These are phyloP conservation scores for Lagenaria siceraria DNA, from an alignment of 306 rosid species.

Conservation along the genomic window DNA sequence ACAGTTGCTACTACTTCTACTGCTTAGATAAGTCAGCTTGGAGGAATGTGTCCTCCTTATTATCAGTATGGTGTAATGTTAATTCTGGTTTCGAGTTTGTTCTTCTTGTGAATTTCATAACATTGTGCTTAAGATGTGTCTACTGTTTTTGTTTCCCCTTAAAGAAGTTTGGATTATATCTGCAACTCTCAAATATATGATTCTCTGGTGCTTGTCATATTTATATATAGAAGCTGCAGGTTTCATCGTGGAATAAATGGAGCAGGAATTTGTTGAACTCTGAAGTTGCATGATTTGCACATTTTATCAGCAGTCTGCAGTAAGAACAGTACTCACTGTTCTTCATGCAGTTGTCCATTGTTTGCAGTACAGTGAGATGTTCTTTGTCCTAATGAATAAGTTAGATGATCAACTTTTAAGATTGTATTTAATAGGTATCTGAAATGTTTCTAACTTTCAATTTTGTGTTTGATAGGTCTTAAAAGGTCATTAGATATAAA, in stretches of 20 bases:
- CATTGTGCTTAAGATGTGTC: not conserved
- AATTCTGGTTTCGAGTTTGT: not conserved
- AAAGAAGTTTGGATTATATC: not conserved
- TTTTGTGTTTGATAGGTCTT: no score
- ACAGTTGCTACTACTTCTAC: constrained; percentile 3
- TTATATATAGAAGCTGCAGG: not conserved
- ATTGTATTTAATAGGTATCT: no score
- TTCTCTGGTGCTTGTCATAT: not conserved
- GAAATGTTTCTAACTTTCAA: no score
- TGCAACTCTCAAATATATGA: not conserved
- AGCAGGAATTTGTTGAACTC: not conserved
- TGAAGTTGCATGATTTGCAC: not conserved
- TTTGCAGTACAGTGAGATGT: not conserved
- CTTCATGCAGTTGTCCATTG: not conserved
- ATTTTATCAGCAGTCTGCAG: not conserved
- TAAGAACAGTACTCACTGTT: not conserved
- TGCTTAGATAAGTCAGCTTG: not conserved
- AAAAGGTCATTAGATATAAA: no score
- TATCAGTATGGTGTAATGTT: not conserved
- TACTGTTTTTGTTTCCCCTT: not conserved
- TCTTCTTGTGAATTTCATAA: not conserved
- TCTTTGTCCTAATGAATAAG: no score
- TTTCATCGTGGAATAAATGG: not conserved
- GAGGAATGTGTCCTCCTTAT: not conserved
- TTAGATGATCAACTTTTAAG: no score